Conservation (phyloP, 257 asterid genomes). For the Nicotiana tomentosiformis region DNA sequence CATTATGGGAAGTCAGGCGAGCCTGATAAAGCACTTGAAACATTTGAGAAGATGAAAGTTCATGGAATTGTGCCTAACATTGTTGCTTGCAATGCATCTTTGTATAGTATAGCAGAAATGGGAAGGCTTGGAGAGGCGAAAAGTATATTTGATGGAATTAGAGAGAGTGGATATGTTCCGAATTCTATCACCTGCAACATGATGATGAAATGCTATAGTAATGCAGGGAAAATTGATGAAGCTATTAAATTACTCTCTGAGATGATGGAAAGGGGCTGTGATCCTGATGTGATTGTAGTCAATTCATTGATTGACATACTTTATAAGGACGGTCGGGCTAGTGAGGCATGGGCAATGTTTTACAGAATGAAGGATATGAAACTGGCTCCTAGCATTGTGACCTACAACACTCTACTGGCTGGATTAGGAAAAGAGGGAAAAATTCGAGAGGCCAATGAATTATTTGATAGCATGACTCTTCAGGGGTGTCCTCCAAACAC, state of each 20-base stretch:
- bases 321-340: conserved; percentile 69
- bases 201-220: conserved; percentile 90
- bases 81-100: conserved; percentile 79
- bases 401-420: conserved; percentile 87
- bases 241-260: conserved; percentile 63
- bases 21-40: conserved; percentile 72
- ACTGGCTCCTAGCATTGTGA: conserved; percentile 82
- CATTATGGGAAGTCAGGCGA: conserved; percentile 82
- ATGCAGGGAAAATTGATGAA: conserved; percentile 68
- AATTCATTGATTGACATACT: conserved; percentile 85
- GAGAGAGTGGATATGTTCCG: conserved; percentile 67
- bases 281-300: conserved; percentile 66
- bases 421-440: conserved; percentile 85
- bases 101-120: conserved; percentile 63
- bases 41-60: conserved; percentile 79
- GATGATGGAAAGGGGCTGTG: conserved; percentile 64
- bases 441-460: conserved; percentile 53
- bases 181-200: conserved; percentile 86
- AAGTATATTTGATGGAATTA: conserved; percentile 61
- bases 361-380: conserved; percentile 66
- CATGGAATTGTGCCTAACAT: conserved; percentile 76
- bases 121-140: conserved; percentile 84
- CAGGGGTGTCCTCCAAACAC: conserved; percentile 77
- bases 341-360: conserved; percentile 82
- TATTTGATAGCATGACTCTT: conserved; percentile 62